These are phyloP conservation scores for Salvia sclarea DNA, from an alignment of 305 asterid genomes.

Conservation along the genomic window DNA sequence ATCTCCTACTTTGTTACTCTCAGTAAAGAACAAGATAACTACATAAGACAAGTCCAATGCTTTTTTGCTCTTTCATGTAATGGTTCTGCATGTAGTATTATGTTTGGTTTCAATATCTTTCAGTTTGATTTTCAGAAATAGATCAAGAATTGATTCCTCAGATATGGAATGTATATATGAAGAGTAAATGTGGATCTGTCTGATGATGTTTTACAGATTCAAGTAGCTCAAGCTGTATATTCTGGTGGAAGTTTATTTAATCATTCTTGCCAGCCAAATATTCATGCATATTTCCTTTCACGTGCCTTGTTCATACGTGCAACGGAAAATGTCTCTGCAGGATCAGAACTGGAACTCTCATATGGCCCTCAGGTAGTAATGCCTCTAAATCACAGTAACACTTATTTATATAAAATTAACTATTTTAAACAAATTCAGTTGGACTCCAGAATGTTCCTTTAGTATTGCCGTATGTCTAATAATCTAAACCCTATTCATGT, in stretches of 20 bases:
- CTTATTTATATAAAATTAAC: constrained; percentile 8
- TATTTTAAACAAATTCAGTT: constrained; percentile 23
- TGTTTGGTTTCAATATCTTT: neutral
- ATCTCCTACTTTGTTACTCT: neutral
- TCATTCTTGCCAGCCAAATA: constrained; percentile 92
- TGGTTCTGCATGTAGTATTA: neutral
- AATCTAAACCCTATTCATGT: neutral
- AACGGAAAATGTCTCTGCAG: constrained; percentile 63
- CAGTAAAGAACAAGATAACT: neutral
- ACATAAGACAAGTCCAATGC: neutral
- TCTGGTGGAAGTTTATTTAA: constrained; percentile 78
- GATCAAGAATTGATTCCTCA: neutral
- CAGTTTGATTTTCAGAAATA: neutral
- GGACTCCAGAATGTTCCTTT: constrained; percentile 26
- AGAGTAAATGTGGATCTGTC: constrained; percentile 18
- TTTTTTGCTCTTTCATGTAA: neutral
- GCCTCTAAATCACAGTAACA: constrained; percentile 11
- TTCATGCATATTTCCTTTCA: constrained; percentile 82
- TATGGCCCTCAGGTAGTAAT: constrained; percentile 90
- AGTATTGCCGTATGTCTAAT: neutral
- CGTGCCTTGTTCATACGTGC: constrained; percentile 79
- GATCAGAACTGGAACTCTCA: constrained; percentile 77
- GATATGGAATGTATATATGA: neutral
- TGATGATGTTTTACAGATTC: constrained; percentile 51
- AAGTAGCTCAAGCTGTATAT: constrained; percentile 94